Percentiles rank a stretch among this genome's conserved stretches.
Conservation (phyloP, 192 early-diverging fungal genomes). For the Pecoramyces ruminantium region DNA sequence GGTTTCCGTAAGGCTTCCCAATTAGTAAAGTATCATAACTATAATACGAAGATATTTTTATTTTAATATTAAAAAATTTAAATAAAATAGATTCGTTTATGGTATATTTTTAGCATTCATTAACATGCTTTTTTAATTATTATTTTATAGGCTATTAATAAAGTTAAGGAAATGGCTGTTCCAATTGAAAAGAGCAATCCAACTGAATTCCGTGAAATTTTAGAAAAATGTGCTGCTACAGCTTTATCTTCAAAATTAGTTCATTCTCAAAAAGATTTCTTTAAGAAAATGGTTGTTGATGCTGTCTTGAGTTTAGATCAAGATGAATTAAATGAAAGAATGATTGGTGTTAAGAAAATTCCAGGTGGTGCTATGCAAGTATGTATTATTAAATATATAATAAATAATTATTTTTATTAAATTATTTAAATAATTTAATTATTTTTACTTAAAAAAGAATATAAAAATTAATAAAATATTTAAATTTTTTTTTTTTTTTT, state of each 20-base stretch:
- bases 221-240: slow-evolving; percentile 92
- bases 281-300: slow-evolving; percentile 96
- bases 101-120: no score
- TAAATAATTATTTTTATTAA: no score
- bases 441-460: no score
- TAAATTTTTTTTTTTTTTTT: no score
- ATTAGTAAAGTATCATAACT: slow-evolving; percentile 23
- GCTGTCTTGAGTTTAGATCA: slow-evolving; percentile 91
- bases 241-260: slow-evolving; percentile 98
- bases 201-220: slow-evolving; percentile 65
- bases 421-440: no score
- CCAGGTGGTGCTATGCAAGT: slow-evolving; percentile 80
- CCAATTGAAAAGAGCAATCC: slow-evolving; percentile 64
- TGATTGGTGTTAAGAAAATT: slow-evolving; percentile 98
- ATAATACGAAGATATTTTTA: no score
- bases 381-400: not conserved
- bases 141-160: slow-evolving; percentile 51
- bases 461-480: no score
- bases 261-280: slow-evolving; percentile 90
- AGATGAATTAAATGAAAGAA: slow-evolving; percentile 80
- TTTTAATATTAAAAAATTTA: no score
- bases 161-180: slow-evolving; percentile 83
- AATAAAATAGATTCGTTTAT: no score
- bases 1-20: slow-evolving; percentile 86
- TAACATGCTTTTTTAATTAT: no score